Base-by-base conservation (phyloP, 495 filamentous ascomycete species). In the Penicillium parvum region DNA sequence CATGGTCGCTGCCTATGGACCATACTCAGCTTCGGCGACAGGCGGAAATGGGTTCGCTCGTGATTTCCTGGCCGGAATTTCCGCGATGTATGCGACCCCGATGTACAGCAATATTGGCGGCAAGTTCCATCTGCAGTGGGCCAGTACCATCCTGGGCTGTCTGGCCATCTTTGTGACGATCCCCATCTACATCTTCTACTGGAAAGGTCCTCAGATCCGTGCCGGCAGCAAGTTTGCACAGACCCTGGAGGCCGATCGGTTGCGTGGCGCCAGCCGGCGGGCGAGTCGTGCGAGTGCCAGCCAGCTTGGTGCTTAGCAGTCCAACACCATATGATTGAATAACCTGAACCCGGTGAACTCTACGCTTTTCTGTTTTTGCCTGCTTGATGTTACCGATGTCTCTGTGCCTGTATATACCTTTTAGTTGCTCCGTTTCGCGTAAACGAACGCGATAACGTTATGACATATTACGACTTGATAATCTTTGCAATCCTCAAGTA, bases 1-100 rank as follows among this genome's bases (percentile, higher is more conserved):
- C 61, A 88, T 87, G 84, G 77, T 88, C 39, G 79, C 76, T 34
- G 72, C 82, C 1, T 88, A 89, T 53, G 85, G 85, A 5, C 80
- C 79, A 3, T 88, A 86, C 60, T 80, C 83, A 3, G 82, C 85
- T 3, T 88, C 84, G 0, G 85, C 84, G 0, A 86, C 83, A 5
- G 85, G 84, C 27, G 81, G 81, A 7, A 84, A 85, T 43, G 81
- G 72, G 5, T 64, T 71, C 32, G 63, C 63, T 6, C 63, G 69
- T 39, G 69, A 71, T 47, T 61, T 73, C n/a, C 57, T 73, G 8
- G 66, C 66, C 29, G 69, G 69, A 53, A 57, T 72, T 11, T 60
- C 66, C 0, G 68, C 66, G 28, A 64, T 73, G 64, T 71, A 71
- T 27, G 54, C 69, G 7, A 60, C 55, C 3, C 62, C 67, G 1